Base-by-base conservation (phyloP, 2,329 filamentous ascomycete species). In the Stagonosporopsis chrysanthemi region DNA sequence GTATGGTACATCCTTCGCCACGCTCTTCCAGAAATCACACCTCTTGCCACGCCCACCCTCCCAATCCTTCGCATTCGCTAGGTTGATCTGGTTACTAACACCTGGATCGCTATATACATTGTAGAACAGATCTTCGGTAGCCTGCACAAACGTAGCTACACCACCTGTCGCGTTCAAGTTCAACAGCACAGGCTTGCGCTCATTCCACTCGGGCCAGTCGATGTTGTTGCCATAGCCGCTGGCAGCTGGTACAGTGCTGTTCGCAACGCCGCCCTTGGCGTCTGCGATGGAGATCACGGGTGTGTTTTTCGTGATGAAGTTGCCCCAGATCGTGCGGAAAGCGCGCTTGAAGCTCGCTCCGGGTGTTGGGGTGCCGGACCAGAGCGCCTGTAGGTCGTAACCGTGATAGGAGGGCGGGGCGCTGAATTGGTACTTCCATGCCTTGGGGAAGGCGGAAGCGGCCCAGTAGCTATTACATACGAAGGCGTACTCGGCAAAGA, bases 401-500 rank as follows among this genome's bases (percentile, higher is more conserved):
- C 72, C 72, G 58, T 74, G 72, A 56, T 73, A 74, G 3, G 65
- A 52, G 1, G 71, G 71, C 1, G 62, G 62, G 2, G 52, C 65
- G 48, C 64, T 68, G 55, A 70, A 74, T 31, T 75, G 71, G 58
- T 75, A 74, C 40, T 72, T 72, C 71, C 71, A 75, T 14, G 67
- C 71, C 29, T 65, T 43, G 0, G 70, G 64, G 53, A 74, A 72
- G 3, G 77, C 77, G 14, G 65, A 68, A 3, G 76, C 75, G 46
- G 78, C 73, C 72, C 76, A 79, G 62, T 78, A 75, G 9, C 65
- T 68, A 4, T 75, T 75, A 52, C 77, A 79, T 48, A 71, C 72
- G 62, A 81, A 80, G 33, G 80, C 77, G 58, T 75, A 79, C 58
- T 81, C 79, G 7, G 78, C 78, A 57, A 78, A 81, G 22, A 80